A percentile compares a stretch with the other conserved stretches of the same genome.
These are phyloP conservation scores for Fistulinella prunicolor DNA, from an alignment of 768 basidiomycete species.

Conservation along the genomic window DNA sequence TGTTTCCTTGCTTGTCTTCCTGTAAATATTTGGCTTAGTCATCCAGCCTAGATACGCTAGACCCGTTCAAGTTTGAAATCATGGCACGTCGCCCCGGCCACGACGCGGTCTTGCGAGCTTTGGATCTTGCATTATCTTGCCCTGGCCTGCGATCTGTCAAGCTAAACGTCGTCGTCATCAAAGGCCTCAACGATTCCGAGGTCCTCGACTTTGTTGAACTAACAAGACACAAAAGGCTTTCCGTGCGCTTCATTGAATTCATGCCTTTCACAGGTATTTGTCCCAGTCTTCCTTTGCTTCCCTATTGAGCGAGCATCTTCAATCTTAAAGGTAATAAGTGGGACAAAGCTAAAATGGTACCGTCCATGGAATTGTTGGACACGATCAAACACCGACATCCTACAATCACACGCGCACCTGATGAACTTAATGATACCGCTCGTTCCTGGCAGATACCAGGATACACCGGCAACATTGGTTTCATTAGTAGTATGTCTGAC, in stretches of 20 bases:
- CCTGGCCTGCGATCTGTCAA: constrained; percentile 61
- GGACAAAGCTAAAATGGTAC: constrained; percentile 79
- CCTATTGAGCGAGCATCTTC: constrained; percentile 2
- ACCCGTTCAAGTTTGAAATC: constrained; percentile 83
- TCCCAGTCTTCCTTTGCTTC: neutral
- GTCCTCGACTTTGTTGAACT: constrained; percentile 75
- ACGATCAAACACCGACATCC: constrained; percentile 49
- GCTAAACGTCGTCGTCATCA: constrained; percentile 81
- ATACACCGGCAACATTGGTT: constrained; percentile 69
- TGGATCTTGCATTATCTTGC: constrained; percentile 59
- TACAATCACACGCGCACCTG: constrained; percentile 51
- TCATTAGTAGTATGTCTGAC: constrained; percentile 93
- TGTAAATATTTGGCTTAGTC: constrained; percentile 2
- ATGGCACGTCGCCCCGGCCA: constrained; percentile 81
- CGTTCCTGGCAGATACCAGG: constrained; percentile 75
- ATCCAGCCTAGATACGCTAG: constrained; percentile 74
- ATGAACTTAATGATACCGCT: constrained; percentile 77
- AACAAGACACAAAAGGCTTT: constrained; percentile 59
- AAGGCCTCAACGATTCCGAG: constrained; percentile 80
- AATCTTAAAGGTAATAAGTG: constrained; percentile 70
- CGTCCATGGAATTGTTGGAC: constrained; percentile 62
- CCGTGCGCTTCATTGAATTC: constrained; percentile 87
- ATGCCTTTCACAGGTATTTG: constrained; percentile 85
- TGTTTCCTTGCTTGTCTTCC: neutral
- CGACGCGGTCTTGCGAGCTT: constrained; percentile 65